Base-by-base conservation (phyloP, 441 rosid genomes). In the Pelargonium australe region DNA sequence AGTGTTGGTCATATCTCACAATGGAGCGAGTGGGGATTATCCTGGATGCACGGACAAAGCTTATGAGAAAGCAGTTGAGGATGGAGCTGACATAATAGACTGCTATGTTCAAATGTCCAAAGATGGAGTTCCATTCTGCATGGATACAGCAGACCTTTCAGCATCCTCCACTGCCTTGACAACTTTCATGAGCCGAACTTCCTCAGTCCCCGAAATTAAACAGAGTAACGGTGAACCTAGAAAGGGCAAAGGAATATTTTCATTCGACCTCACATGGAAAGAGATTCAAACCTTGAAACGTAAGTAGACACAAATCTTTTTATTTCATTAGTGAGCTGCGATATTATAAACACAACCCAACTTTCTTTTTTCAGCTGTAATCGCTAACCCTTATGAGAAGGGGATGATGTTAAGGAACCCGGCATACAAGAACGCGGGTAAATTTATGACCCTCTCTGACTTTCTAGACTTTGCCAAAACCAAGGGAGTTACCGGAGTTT, bases 1-100 rank as follows among this genome's bases (percentile, higher is more conserved):
- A 63, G 74, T 85, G 19, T 70, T 87, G 80, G 77, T 94, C 73
- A 87, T 94, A 77, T 68, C 85, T 68, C 91, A 87, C 72, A 88
- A 89, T 58, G 99, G 99, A 71, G 97, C 99, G 31, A 91, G 97
- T 68, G 99, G 97, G 2, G 77, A 76, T 34, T 86, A 89, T 75
- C 87, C 99, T 16, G 96, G 95, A 45, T 75, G 94, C 87, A 86
- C 92, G 13, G 96, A 94, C 77, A 77, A 86, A 47, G 92, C 97
- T 60, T 94, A 94, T 75, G 79, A 94, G 80, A 85, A 83, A 77
- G 99, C 97, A 7, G 65, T 91, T 1, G 77, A 73, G 2, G 96
- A 89, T 75, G 99, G 96, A 20, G 87, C 96, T 6, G 91, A 89
- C 70, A 69, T 94, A 43, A 94, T 94, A 8, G 99, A 94, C 68